These are phyloP conservation scores for Pyrenula massariospora DNA, from an alignment of 495 filamentous ascomycete genomes.

Conservation along the genomic window DNA sequence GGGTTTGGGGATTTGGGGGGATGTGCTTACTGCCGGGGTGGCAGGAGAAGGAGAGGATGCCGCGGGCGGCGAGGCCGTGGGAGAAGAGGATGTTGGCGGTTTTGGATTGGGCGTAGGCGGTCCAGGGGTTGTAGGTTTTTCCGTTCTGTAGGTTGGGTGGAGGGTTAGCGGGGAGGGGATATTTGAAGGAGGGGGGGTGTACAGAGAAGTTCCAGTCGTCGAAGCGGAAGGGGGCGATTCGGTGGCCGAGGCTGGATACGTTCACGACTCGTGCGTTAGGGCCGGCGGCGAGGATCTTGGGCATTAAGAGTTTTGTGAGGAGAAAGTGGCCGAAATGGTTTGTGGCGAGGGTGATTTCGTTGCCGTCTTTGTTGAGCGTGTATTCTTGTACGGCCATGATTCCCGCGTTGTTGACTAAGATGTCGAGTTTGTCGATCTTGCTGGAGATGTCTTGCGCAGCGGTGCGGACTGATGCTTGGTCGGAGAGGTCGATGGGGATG, in stretches of 20 bases:
- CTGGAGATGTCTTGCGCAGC: conserved; percentile 33
- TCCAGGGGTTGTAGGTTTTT: conserved; percentile 34
- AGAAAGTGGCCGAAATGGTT: conserved; percentile 51
- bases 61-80: conserved; percentile 24
- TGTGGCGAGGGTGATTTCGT: conserved; percentile 46
- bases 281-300: conserved; percentile 25
- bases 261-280: conserved; percentile 31
- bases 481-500: conserved; percentile 29
- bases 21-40: conserved; percentile 19
- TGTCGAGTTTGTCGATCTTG: conserved; percentile 43
- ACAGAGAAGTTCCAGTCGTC: conserved; percentile 31
- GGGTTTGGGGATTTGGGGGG: no score
- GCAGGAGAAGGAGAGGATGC: conserved; percentile 29
- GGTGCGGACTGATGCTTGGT: conserved; percentile 28
- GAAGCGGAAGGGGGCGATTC: conserved; percentile 20
- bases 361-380: conserved; percentile 19
- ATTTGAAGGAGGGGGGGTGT: conserved; percentile 16
- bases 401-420: conserved; percentile 55
- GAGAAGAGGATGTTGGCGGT: conserved; percentile 47
- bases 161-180: no score
- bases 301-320: conserved; percentile 34
- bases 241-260: conserved; percentile 28
- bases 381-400: conserved; percentile 42
- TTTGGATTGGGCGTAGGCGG: conserved; percentile 45
- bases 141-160: conserved; percentile 26